Evolutionary conservation across 192 early-diverging fungal species (phyloP).

Genomic region (Coemansia sp.): DNA sequence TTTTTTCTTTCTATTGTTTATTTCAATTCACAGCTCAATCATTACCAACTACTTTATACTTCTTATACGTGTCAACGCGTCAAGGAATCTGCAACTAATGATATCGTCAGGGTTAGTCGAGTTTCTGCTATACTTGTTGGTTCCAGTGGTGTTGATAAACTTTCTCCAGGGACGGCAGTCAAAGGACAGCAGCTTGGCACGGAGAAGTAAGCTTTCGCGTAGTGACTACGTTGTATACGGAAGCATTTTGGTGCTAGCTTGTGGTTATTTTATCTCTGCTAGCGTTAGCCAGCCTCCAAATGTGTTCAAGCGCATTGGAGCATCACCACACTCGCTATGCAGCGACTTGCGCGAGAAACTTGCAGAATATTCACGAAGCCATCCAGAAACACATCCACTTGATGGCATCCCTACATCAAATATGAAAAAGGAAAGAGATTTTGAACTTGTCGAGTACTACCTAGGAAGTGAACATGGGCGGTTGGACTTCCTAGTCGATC

Average conservation of each 20-base stretch:
- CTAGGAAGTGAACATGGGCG: constrained; percentile 36
- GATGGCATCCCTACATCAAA: constrained; percentile 13
- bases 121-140: constrained; percentile 37
- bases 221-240: constrained; percentile 30
- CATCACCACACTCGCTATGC: constrained; percentile 20
- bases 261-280: constrained; percentile 23
- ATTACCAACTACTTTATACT: background rate
- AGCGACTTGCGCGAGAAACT: constrained; percentile 23
- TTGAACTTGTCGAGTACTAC: constrained; percentile 24
- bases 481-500: constrained; percentile 44
- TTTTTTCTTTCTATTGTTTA: constrained; percentile 4
- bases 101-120: constrained; percentile 31
- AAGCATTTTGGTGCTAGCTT: constrained; percentile 14
- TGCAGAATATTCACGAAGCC: constrained; percentile 3
- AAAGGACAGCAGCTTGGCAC: constrained; percentile 20
- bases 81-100: constrained; percentile 10
- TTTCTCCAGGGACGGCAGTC: constrained; percentile 26
- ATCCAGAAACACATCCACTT: constrained; percentile 18
- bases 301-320: constrained; percentile 32
- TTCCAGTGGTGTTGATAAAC: constrained; percentile 34
- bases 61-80: background rate
- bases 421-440: constrained; percentile 9
- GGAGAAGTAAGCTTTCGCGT: constrained; percentile 15
- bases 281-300: constrained; percentile 23
- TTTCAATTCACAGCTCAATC: background rate